These are phyloP conservation scores for Clitopilus passeckerianus DNA, from an alignment of 768 basidiomycete genomes.

Conservation along the genomic window DNA sequence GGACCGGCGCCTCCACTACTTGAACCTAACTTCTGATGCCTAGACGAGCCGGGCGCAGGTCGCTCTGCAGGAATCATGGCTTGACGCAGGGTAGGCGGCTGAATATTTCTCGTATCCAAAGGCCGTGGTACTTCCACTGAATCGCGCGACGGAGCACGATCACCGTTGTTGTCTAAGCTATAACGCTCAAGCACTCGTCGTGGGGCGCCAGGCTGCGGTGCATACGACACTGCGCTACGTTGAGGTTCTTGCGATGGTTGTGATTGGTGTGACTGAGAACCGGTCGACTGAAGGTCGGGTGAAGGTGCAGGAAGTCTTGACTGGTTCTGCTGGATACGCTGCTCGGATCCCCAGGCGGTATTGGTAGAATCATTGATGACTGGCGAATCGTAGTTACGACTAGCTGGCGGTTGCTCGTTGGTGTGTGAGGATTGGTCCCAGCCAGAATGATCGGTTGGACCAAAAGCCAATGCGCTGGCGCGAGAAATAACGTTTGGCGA, in stretches of 20 bases:
- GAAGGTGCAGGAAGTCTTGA: conserved; percentile 18
- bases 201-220: conserved; percentile 34
- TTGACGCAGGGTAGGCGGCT: conserved; percentile 17
- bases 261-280: conserved; percentile 24
- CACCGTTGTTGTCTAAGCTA: conserved; percentile 42
- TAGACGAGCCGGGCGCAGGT: conserved; percentile 15
- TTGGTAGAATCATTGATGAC: conserved; percentile 11
- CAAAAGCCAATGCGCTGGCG: conserved; percentile 22
- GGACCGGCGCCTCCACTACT: conserved; percentile 19
- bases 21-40: conserved; percentile 15
- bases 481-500: conserved; percentile 15
- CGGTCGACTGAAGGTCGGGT: conserved; percentile 24
- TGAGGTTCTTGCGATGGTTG: conserved; percentile 29
- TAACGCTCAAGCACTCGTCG: conserved; percentile 48
- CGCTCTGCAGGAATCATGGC: conserved; percentile 12
- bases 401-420: conserved; percentile 9
- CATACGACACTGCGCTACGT: conserved; percentile 38
- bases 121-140: conserved; percentile 25
- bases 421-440: conserved; percentile 19
- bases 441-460: conserved; percentile 18
- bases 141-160: conserved; percentile 26
- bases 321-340: conserved; percentile 16
- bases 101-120: conserved; percentile 13
- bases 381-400: conserved; percentile 12
- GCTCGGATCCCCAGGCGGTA: conserved; percentile 16